Percentiles rank a stretch among this genome's conserved stretches.
These are phyloP conservation scores for Claviceps sp. DNA, from an alignment of 2,329 filamentous ascomycete species.

Conservation along the genomic window DNA sequence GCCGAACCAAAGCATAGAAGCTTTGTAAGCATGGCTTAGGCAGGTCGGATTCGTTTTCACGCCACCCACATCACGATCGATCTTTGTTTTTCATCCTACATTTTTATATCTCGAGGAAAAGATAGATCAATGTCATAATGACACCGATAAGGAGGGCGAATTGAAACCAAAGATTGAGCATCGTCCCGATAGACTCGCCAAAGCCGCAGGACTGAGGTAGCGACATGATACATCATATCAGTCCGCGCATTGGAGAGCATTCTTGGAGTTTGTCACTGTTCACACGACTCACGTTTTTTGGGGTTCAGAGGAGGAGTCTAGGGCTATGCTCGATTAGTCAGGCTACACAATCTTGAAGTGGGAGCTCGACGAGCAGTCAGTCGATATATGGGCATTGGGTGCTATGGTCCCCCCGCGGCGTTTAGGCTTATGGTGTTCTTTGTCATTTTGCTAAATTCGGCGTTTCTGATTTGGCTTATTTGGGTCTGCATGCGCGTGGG, in stretches of 20 bases:
- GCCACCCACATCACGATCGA: neutral
- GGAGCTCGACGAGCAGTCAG: too few species aligned
- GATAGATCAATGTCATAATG: neutral
- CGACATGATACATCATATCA: neutral
- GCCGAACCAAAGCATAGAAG: conserved; percentile 7
- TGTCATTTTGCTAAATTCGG: neutral
- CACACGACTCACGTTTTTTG: too few species aligned
- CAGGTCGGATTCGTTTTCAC: neutral
- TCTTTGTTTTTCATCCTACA: neutral
- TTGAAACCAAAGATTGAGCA: neutral
- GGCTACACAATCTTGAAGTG: too few species aligned
- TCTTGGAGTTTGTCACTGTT: too few species aligned
- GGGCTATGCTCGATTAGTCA: too few species aligned
- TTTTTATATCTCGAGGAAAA: neutral
- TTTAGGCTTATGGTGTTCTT: neutral
- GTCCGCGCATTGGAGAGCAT: neutral
- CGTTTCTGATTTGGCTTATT: neutral
- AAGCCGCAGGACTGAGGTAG: neutral
- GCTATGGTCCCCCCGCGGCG: neutral
- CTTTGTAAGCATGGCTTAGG: conserved; percentile 4
- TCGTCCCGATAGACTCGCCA: neutral
- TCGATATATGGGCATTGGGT: too few species aligned
- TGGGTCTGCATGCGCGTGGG: neutral
- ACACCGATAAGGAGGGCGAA: neutral
- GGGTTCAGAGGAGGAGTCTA: too few species aligned